These are phyloP conservation scores for Tothia fuscella DNA, from an alignment of 2,329 filamentous ascomycete species.

Conservation along the genomic window DNA sequence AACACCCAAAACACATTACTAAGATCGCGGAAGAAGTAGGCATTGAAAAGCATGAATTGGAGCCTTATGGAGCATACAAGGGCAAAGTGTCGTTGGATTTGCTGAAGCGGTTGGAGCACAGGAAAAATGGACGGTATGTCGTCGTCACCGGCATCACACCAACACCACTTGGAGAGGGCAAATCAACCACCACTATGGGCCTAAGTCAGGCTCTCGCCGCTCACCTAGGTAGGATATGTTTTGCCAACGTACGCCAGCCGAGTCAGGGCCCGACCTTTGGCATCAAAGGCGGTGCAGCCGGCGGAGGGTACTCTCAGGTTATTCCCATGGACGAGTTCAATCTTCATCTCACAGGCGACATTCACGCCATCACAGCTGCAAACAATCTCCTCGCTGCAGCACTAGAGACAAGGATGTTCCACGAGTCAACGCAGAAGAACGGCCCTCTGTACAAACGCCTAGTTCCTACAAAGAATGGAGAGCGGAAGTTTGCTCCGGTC, in stretches of 20 bases:
- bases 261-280: constrained; percentile 97
- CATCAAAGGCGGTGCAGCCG: constrained; percentile 95
- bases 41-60: constrained; percentile 76
- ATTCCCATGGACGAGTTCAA: constrained; percentile 99
- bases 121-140: constrained; percentile 79
- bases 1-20: constrained; percentile 86
- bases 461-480: constrained; percentile 81
- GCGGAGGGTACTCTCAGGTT: constrained; percentile 96
- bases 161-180: constrained; percentile 91
- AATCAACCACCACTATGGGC: constrained; percentile 96
- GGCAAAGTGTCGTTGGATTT: constrained; percentile 82
- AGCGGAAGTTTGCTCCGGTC: constrained; percentile 72
- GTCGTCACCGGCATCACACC: constrained; percentile 93
- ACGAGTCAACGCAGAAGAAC: constrained; percentile 91
- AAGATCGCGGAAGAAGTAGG: constrained; percentile 75
- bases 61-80: constrained; percentile 91
- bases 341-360: constrained; percentile 91
- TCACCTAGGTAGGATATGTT: constrained; percentile 75
- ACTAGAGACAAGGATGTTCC: constrained; percentile 96
- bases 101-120: constrained; percentile 73
- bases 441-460: constrained; percentile 75
- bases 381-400: constrained; percentile 95
- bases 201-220: constrained; percentile 85
- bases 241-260: constrained; percentile 94
- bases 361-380: constrained; percentile 91